Evolutionary conservation across 2,329 filamentous ascomycete species (phyloP), one percentile per base, ranked within the genome.

Genomic region (Apiospora aurea): DNA sequence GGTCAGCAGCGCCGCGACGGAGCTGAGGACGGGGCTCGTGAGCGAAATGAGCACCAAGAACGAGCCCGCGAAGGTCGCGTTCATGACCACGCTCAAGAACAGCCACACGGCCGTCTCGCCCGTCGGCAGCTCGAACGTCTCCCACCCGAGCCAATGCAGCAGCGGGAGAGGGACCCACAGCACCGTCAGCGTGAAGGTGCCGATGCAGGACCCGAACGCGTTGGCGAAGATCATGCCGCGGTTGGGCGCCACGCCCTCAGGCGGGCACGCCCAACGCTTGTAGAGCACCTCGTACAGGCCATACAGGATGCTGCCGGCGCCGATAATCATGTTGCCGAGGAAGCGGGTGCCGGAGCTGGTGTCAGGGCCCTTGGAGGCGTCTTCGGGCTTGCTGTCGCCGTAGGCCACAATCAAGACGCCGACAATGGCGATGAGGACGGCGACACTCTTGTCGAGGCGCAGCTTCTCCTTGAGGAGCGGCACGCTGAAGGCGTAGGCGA

Each of bases 241-340:
- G n/a, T 89, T 90, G 0, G 96, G 90, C 61, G 90, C 92, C 70
- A 92, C 93, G 69, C 95, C 95, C 76, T 98, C 95, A 0, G 96
- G 96, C 14, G 96, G 96, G 80, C 96, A 99, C 18, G 96, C 96
- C 73, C 92, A 91, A 73, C 92, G 91, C 86, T 99, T 99, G 85
- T 99, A 99, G 51, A 99, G 83, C 7, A 99, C 96, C 82, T 99
- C 96, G 82, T 99, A 99, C 67, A 99, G 91, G 0, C 96, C 96
- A 81, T 99, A 99, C 24, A 99, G 87, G 8, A 99, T 91, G 75
- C 93, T 96, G 13, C 96, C 96, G 34, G 94, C 83, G 47, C 96
- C 96, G 77, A 99, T 99, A 77, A 99, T 89, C 51, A 98, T 83
- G 80, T 99, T 99, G 8, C 96, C 96, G 0, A 96, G 81, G 16